Conservation (phyloP, 2,329 filamentous ascomycete genomes). For the Fusarium sp. region DNA sequence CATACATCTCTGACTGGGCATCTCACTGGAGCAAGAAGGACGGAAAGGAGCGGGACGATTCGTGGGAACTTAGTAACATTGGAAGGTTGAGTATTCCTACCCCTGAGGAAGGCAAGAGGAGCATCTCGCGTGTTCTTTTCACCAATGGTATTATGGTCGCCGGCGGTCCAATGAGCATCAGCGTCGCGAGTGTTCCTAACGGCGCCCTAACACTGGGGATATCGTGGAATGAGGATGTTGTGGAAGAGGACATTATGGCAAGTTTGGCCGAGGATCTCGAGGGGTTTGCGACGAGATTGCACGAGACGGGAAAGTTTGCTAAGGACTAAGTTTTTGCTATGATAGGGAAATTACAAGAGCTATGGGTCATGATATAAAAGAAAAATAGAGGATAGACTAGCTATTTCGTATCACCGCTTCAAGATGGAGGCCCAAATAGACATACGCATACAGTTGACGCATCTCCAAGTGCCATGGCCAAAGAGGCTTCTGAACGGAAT, state of each 20-base stretch:
- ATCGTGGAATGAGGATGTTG: conserved; percentile 61
- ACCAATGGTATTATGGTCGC: conserved; percentile 60
- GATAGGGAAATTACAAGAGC: not conserved
- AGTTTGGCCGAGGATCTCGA: conserved; percentile 53
- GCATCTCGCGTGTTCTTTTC: conserved; percentile 60
- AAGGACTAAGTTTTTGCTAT: not conserved
- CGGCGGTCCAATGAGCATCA: conserved; percentile 58
- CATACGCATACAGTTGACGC: not conserved
- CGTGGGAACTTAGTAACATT: conserved; percentile 67
- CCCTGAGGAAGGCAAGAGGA: conserved; percentile 42
- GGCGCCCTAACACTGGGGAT: conserved; percentile 57
- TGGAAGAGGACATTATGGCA: conserved; percentile 54
- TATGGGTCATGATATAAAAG: not conserved
- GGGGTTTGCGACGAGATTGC: conserved; percentile 22
- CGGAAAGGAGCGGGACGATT: conserved; percentile 54
- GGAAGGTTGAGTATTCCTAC: conserved; percentile 53
- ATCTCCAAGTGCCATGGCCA: not conserved
- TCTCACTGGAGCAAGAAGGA: conserved; percentile 56
- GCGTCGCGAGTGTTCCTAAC: conserved; percentile 59
- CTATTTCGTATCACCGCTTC: not conserved
- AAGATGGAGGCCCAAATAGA: not conserved
- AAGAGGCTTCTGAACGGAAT: conserved; percentile 3
- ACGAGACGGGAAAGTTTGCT: conserved; percentile 42
- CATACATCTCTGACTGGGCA: conserved; percentile 58
- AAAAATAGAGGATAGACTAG: not conserved